phyloP scores from a whole-genome alignment of 805 yeast genomes.

The Suhomyces pyralidae region DNA sequence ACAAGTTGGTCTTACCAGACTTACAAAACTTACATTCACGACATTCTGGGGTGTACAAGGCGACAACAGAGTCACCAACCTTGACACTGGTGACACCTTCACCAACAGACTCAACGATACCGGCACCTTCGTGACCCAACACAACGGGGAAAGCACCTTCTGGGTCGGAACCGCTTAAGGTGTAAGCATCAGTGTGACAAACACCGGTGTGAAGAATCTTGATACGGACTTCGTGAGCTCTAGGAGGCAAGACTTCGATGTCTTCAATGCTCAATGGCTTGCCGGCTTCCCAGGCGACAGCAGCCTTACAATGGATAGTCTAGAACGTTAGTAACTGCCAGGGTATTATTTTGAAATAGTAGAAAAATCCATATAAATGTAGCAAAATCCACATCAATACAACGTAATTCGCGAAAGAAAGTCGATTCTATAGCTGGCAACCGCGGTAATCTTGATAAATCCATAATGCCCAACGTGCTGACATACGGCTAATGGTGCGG shows the following conservation, averaged over 20 bases:
- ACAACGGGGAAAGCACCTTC: constrained; percentile 94
- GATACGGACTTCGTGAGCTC: constrained; percentile 95
- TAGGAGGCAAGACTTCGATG: constrained; percentile 89
- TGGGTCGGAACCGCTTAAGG: constrained; percentile 90
- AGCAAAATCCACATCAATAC: neutral
- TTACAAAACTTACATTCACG: constrained; percentile 90
- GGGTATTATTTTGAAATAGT: neutral
- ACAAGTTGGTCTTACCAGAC: constrained; percentile 93
- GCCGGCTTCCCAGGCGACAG: constrained; percentile 96
- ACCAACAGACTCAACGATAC: constrained; percentile 92
- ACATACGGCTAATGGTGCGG: neutral
- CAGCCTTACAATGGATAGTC: constrained; percentile 87
- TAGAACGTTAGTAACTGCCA: constrained; percentile 20
- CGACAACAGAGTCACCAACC: constrained; percentile 91
- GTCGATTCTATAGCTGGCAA: neutral
- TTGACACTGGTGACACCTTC: constrained; percentile 89
- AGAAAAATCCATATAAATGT: neutral
- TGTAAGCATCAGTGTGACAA: constrained; percentile 98
- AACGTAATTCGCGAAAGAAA: neutral
- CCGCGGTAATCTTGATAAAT: neutral
- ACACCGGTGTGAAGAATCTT: constrained; percentile 87
- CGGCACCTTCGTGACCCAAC: constrained; percentile 98
- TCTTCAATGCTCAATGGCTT: constrained; percentile 80
- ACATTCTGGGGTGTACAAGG: constrained; percentile 96
- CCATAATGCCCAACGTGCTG: neutral